These are phyloP conservation scores for Globisporangium orthogonon DNA, from an alignment of 352 stramenopile species.

Conservation along the genomic window DNA sequence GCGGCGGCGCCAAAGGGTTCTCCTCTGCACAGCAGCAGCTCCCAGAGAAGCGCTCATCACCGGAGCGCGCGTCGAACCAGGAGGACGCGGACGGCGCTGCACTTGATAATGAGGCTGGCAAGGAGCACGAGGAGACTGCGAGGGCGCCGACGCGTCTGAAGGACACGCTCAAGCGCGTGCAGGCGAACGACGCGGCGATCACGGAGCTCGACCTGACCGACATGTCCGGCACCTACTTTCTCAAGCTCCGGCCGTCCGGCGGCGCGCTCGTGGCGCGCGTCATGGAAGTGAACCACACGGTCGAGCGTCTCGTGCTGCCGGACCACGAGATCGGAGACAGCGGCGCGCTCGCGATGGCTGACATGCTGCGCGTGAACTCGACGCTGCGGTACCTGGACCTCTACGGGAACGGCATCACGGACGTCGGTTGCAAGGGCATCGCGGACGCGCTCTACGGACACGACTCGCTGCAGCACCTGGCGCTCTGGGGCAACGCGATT, in stretches of 20 bases:
- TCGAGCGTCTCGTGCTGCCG: slow-evolving; percentile 33
- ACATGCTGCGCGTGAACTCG: slow-evolving; percentile 44
- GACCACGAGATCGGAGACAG: slow-evolving; percentile 46
- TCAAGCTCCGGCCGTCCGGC: slow-evolving; percentile 29
- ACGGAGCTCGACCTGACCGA: slow-evolving; percentile 50
- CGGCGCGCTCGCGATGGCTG: slow-evolving; percentile 37
- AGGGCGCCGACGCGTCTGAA: slow-evolving; percentile 17
- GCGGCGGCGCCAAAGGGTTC: no score
- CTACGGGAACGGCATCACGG: slow-evolving; percentile 42
- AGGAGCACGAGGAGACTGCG: neutral
- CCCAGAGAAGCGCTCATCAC: neutral
- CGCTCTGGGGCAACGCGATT: slow-evolving; percentile 36
- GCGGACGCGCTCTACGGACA: slow-evolving; percentile 39
- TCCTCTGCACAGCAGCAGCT: neutral
- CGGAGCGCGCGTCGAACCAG: slow-evolving; percentile 3
- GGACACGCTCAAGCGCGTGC: slow-evolving; percentile 49
- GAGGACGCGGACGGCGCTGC: neutral
- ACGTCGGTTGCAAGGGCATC: slow-evolving; percentile 18
- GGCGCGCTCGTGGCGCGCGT: slow-evolving; percentile 42
- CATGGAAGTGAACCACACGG: slow-evolving; percentile 44
- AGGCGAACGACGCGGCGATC: slow-evolving; percentile 44
- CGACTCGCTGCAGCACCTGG: slow-evolving; percentile 37
- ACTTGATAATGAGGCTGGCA: neutral
- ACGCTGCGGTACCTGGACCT: slow-evolving; percentile 44
- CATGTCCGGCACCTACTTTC: slow-evolving; percentile 36